These are phyloP conservation scores for Cryptosporidium canis DNA, from an alignment of 169 alveolate species.

Conservation along the genomic window DNA sequence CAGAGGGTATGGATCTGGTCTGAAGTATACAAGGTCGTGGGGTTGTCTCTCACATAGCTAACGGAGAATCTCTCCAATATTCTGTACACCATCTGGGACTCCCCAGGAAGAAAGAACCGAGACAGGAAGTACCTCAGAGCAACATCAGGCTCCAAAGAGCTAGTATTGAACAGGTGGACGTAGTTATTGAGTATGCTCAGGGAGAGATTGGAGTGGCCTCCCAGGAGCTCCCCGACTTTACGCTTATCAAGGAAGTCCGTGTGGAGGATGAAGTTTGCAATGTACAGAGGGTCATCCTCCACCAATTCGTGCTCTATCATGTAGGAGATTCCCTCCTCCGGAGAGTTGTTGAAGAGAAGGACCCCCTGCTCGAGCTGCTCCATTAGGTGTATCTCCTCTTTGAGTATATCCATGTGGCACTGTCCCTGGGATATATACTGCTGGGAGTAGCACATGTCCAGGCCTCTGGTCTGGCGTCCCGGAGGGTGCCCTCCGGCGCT, in stretches of 20 bases:
- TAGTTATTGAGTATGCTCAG: constrained; percentile 62
- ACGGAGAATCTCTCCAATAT: constrained; percentile 73
- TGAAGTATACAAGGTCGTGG: constrained; percentile 30
- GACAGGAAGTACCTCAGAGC: constrained; percentile 70
- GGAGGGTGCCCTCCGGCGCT: background rate
- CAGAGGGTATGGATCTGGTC: constrained; percentile 68
- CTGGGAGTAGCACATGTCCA: background rate
- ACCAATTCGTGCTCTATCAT: constrained; percentile 45
- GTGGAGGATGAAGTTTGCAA: constrained; percentile 57
- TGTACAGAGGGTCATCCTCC: constrained; percentile 59
- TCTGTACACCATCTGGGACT: constrained; percentile 74
- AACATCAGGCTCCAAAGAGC: constrained; percentile 69
- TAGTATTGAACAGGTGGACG: constrained; percentile 51
- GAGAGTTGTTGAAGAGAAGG: constrained; percentile 43
- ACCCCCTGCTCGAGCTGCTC: constrained; percentile 70
- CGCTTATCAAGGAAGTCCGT: constrained; percentile 60
- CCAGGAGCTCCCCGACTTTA: constrained; percentile 61
- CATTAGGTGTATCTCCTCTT: constrained; percentile 65
- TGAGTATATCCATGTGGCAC: constrained; percentile 58
- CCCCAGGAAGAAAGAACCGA: constrained; percentile 73
- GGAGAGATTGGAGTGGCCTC: constrained; percentile 55
- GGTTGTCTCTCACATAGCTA: constrained; percentile 59
- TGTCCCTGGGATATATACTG: constrained; percentile 61
- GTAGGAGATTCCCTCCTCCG: constrained; percentile 63
- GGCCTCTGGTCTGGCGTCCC: background rate